Percentiles rank a stretch among this genome's conserved stretches.
Conservation (phyloP, 345 rosid genomes). For the Populus ilicifolia region DNA sequence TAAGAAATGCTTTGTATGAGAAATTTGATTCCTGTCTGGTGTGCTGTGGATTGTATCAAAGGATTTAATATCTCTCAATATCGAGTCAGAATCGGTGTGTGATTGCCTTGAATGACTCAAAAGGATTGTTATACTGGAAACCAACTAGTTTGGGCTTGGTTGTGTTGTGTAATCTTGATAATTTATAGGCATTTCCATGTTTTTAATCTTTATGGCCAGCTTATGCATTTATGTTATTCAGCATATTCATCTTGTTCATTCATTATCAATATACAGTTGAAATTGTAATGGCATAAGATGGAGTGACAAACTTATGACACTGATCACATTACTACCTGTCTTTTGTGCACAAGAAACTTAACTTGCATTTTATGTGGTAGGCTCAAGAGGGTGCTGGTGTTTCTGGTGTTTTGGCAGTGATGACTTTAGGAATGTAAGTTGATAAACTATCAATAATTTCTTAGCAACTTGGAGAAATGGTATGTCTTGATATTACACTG, state of each 20-base stretch:
- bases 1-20: neutral
- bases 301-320: neutral
- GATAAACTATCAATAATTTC: slow-evolving; percentile 12
- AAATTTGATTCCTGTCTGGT: neutral
- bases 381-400: slow-evolving; percentile 83
- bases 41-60: neutral
- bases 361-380: slow-evolving; percentile 39
- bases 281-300: neutral
- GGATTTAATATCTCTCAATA: neutral
- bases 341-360: slow-evolving; percentile 8
- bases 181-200: neutral
- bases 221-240: neutral
- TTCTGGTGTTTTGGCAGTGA: slow-evolving; percentile 95
- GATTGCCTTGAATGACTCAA: neutral
- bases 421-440: slow-evolving; percentile 95
- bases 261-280: neutral
- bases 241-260: neutral
- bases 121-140: neutral
- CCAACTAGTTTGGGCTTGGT: neutral
- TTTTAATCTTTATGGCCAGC: neutral
- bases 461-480: slow-evolving; percentile 12
- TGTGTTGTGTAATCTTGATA: neutral
- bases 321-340: neutral
- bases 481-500: slow-evolving; percentile 13
- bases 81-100: neutral